phyloP scores from a whole-genome alignment of 495 filamentous ascomycete species.

The Penicillium canariense region DNA sequence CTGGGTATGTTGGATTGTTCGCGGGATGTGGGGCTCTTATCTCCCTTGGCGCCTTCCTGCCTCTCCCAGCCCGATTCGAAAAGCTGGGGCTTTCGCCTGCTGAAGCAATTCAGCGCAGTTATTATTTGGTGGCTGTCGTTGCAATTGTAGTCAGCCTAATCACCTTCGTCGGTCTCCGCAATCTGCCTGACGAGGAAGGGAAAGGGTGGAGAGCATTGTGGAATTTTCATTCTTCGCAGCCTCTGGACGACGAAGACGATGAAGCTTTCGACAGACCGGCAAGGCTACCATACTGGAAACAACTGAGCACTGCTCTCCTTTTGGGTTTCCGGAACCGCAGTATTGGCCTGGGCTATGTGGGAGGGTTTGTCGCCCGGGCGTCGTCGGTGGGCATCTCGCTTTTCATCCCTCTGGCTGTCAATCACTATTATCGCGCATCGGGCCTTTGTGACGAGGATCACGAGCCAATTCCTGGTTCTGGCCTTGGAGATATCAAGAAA shows the following conservation, averaged over 20 bases:
- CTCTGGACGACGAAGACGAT: not conserved
- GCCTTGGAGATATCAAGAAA: constrained; percentile 64
- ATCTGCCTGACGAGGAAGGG: constrained; percentile 71
- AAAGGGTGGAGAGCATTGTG: constrained; percentile 61
- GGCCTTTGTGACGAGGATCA: constrained; percentile 70
- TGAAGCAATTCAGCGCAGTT: constrained; percentile 72
- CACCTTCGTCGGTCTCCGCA: constrained; percentile 77
- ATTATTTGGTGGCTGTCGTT: constrained; percentile 76
- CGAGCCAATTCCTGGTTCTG: constrained; percentile 48
- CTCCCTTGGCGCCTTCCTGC: constrained; percentile 76
- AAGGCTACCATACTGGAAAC: constrained; percentile 34
- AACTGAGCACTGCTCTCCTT: constrained; percentile 60
- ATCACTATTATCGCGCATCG: constrained; percentile 79
- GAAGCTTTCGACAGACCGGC: not conserved
- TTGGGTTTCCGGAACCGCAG: constrained; percentile 72
- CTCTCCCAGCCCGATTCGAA: constrained; percentile 76
- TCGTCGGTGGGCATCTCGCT: constrained; percentile 94
- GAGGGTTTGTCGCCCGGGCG: constrained; percentile 91
- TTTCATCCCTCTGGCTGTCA: constrained; percentile 90
- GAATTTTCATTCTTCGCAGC: constrained; percentile 8
- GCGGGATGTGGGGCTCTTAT: constrained; percentile 90
- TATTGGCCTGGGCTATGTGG: constrained; percentile 85
- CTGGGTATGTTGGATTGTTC: constrained; percentile 87
- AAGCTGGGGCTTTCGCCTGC: constrained; percentile 61
- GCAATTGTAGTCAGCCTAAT: constrained; percentile 67